phyloP scores from a whole-genome alignment of 164 flowering plant genomes.

The Liriodendron chinense region DNA sequence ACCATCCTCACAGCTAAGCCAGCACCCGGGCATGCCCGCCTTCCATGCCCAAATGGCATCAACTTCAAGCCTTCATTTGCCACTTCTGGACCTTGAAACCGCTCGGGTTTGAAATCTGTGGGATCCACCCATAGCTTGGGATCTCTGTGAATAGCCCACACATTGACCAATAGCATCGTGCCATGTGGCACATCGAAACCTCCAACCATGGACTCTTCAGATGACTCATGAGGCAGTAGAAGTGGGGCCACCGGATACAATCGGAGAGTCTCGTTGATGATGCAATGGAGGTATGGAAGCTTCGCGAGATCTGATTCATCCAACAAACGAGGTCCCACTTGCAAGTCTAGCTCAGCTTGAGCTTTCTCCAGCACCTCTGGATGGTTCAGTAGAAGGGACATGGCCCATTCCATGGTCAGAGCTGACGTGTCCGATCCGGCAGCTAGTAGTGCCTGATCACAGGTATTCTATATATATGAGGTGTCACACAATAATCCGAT shows the following conservation, averaged over 20 bases:
- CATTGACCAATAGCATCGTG: slow-evolving; percentile 43
- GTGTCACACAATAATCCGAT: not conserved
- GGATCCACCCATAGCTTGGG: slow-evolving; percentile 52
- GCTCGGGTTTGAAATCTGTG: slow-evolving; percentile 43
- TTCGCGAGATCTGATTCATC: slow-evolving; percentile 41
- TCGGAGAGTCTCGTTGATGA: slow-evolving; percentile 43
- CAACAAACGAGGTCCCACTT: slow-evolving; percentile 25
- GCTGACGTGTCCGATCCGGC: slow-evolving; percentile 53
- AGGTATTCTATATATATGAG: not conserved
- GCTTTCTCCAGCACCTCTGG: slow-evolving; percentile 33
- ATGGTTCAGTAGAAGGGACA: slow-evolving; percentile 41
- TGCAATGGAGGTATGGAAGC: slow-evolving; percentile 33
- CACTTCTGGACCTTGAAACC: slow-evolving; percentile 31
- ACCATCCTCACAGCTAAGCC: slow-evolving; percentile 14
- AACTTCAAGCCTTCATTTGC: slow-evolving; percentile 13
- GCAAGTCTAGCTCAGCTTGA: slow-evolving; percentile 32
- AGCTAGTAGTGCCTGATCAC: slow-evolving; percentile 27
- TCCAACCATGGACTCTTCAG: slow-evolving; percentile 31
- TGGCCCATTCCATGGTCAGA: slow-evolving; percentile 41
- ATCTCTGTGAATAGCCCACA: slow-evolving; percentile 45
- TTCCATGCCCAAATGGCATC: slow-evolving; percentile 25
- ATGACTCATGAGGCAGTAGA: slow-evolving; percentile 42
- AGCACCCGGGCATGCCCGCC: slow-evolving; percentile 24
- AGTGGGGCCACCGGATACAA: slow-evolving; percentile 44
- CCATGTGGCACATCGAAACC: slow-evolving; percentile 37